These are phyloP conservation scores for Collybiopsis confluens DNA, from an alignment of 768 basidiomycete species.

Conservation along the genomic window DNA sequence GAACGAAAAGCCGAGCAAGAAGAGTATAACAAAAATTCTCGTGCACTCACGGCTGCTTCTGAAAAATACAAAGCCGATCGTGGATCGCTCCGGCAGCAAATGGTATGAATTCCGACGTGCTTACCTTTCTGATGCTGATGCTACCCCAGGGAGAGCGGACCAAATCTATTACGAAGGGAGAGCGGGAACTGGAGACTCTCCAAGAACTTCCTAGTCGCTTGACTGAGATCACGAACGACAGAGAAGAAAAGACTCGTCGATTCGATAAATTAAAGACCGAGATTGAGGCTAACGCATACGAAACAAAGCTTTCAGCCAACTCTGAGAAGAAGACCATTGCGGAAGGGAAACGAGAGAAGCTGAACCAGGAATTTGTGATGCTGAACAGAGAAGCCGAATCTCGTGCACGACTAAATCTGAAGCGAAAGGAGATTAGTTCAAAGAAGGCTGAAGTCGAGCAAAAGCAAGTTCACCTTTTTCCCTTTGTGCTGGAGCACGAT, in stretches of 20 bases:
- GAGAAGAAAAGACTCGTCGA: slow-evolving; percentile 63
- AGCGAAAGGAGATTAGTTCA: slow-evolving; percentile 59
- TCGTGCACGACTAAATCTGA: slow-evolving; percentile 74
- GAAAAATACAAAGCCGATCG: slow-evolving; percentile 39
- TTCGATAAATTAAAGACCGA: slow-evolving; percentile 57
- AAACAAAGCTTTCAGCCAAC: slow-evolving; percentile 57
- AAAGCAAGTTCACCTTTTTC: slow-evolving; percentile 59
- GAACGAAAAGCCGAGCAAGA: slow-evolving; percentile 54
- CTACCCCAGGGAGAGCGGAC: slow-evolving; percentile 45
- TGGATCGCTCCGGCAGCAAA: slow-evolving; percentile 42
- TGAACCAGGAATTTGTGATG: slow-evolving; percentile 66
- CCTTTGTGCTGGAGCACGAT: neutral
- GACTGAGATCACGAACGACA: slow-evolving; percentile 51
- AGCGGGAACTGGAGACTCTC: slow-evolving; percentile 52
- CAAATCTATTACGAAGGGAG: slow-evolving; percentile 44
- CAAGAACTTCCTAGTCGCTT: slow-evolving; percentile 52
- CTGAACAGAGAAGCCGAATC: slow-evolving; percentile 78
- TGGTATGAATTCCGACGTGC: slow-evolving; percentile 34
- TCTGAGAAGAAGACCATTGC: slow-evolving; percentile 47
- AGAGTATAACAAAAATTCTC: slow-evolving; percentile 60
- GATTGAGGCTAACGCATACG: slow-evolving; percentile 57
- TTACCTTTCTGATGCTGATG: neutral
- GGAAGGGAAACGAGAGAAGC: slow-evolving; percentile 64
- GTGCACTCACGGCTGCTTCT: slow-evolving; percentile 51
- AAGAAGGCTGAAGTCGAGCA: slow-evolving; percentile 65